These are phyloP conservation scores for Triticum dicoccoides DNA, from an alignment of 176 grass and related monocot species.

Conservation along the genomic window DNA sequence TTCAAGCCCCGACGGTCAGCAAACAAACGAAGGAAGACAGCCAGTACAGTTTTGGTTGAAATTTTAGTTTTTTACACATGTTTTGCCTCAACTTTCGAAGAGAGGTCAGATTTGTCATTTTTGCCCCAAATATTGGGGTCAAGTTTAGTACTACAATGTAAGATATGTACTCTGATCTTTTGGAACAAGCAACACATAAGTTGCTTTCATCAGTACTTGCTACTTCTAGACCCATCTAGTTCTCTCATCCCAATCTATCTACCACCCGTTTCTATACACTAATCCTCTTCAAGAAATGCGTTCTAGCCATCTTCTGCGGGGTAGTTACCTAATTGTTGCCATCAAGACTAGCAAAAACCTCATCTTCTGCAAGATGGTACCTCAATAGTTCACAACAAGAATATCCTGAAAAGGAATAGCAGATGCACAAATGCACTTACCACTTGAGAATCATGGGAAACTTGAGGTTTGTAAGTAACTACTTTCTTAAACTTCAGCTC, in stretches of 20 bases:
- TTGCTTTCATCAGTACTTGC: not conserved
- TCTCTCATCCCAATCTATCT: not conserved
- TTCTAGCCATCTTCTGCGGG: not conserved
- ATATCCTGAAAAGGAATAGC: slow-evolving; percentile 17
- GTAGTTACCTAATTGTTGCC: not conserved
- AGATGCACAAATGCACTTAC: slow-evolving; percentile 44
- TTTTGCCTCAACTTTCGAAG: not conserved
- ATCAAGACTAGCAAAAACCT: not conserved
- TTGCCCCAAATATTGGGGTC: not conserved
- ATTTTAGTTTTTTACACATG: too few species aligned
- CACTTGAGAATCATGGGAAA: slow-evolving; percentile 56
- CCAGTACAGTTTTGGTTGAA: too few species aligned
- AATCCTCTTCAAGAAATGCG: not conserved
- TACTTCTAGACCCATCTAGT: not conserved
- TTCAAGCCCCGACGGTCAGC: too few species aligned
- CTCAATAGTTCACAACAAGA: not conserved
- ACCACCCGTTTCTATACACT: not conserved
- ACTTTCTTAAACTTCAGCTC: slow-evolving; percentile 94
- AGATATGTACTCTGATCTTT: not conserved
- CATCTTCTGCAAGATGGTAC: not conserved
- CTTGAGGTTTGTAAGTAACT: slow-evolving; percentile 90
- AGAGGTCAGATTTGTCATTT: not conserved
- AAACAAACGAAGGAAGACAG: too few species aligned
- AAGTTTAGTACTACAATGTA: not conserved
- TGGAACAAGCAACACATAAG: not conserved